These are phyloP conservation scores for Aspergillus costaricaensis DNA, from an alignment of 2,329 filamentous ascomycete species.

Conservation along the genomic window DNA sequence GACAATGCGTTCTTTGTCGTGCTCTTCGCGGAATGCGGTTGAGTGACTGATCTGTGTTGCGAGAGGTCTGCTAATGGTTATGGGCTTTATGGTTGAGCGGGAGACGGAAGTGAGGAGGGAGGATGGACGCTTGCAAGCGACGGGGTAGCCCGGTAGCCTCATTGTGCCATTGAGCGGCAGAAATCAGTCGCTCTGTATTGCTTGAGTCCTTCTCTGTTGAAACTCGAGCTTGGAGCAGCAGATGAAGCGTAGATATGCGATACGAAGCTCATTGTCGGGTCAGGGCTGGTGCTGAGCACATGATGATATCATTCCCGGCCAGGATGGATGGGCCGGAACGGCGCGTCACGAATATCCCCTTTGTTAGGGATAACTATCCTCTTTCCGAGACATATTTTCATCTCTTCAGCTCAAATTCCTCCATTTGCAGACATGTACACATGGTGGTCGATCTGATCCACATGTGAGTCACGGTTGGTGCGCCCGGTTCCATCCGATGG, in stretches of 20 bases:
- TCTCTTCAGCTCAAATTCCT: not conserved
- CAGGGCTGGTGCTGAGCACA: conserved; percentile 13
- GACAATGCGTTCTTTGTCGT: conserved; percentile 48
- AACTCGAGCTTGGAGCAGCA: not conserved
- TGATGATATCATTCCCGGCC: conserved; percentile 17
- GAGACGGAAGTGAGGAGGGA: not conserved
- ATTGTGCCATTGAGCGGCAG: not conserved
- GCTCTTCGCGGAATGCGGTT: conserved; percentile 13
- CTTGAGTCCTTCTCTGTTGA: not conserved
- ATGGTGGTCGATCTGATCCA: not conserved
- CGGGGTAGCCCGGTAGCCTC: not conserved
- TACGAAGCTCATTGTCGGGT: not conserved
- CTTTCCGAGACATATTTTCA: not conserved
- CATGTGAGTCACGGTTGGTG: not conserved
- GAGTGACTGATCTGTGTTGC: conserved; percentile 26
- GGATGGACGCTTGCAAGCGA: not conserved
- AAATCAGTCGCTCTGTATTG: not conserved
- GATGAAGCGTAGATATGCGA: not conserved
- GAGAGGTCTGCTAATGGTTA: conserved; percentile 6
- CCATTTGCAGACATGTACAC: not conserved
- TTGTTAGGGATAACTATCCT: not conserved
- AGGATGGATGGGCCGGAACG: conserved; percentile 1
- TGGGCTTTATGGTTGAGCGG: not conserved
- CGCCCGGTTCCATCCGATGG: not conserved
- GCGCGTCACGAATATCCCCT: not conserved